These are phyloP conservation scores for grape (Vitis vinifera) DNA, from an alignment of 164 flowering plant genomes.

Conservation along the genomic window ASM3070453v1 NC_081815.1:7660001-7660500, in stretches of 20 bases:
- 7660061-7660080: slow-evolving; percentile 7
- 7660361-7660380: slow-evolving; percentile 27
- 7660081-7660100: slow-evolving; percentile 21
- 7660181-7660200: slow-evolving; percentile 77
- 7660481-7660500: slow-evolving; percentile 24
- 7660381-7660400: slow-evolving; percentile 34
- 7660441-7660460: slow-evolving; percentile 21
- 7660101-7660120: slow-evolving; percentile 27
- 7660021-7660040: slow-evolving; percentile 24
- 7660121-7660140: slow-evolving; percentile 35
- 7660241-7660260: slow-evolving; percentile 5
- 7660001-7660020: slow-evolving; percentile 32
- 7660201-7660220: slow-evolving; percentile 38
- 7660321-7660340: slow-evolving; percentile 35
- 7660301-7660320: slow-evolving; percentile 26
- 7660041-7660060: slow-evolving; percentile 4
- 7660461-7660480: slow-evolving; percentile 28
- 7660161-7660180: slow-evolving; percentile 73
- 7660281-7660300: slow-evolving; percentile 60
- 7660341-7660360: slow-evolving; percentile 24
- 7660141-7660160: slow-evolving; percentile 83
- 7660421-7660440: slow-evolving; percentile 31
- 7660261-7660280: slow-evolving; percentile 18
- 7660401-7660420: slow-evolving; percentile 26
- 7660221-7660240: slow-evolving; percentile 8